A percentile compares a stretch with the other conserved stretches of the same genome.
Conservation (phyloP, 2,329 filamentous ascomycete genomes). For the Pezicula rhizophila region DNA sequence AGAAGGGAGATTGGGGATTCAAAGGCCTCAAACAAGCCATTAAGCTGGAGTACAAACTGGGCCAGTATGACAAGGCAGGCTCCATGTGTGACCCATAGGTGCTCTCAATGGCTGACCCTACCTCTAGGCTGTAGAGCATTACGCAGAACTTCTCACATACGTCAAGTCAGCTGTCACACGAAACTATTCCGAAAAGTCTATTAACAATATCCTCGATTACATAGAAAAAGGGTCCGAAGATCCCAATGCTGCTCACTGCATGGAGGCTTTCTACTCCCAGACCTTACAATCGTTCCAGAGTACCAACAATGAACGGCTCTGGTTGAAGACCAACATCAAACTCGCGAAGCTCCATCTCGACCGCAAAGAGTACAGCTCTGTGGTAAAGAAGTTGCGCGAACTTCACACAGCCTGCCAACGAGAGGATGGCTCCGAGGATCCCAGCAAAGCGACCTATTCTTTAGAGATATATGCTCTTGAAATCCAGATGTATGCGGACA, state of each 20-base stretch:
- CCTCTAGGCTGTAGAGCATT: constrained; percentile 77
- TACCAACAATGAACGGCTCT: constrained; percentile 94
- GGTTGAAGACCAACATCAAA: constrained; percentile 98
- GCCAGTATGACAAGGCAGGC: constrained; percentile 72
- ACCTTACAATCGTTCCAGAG: constrained; percentile 93
- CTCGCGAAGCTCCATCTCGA: constrained; percentile 86
- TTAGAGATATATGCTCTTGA: constrained; percentile 94
- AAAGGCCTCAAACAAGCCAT: constrained; percentile 97
- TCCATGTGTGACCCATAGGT: neutral
- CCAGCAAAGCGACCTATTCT: constrained; percentile 92
- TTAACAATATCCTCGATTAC: constrained; percentile 98
- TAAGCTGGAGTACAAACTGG: constrained; percentile 91
- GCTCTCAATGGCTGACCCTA: neutral
- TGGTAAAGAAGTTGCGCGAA: constrained; percentile 79
- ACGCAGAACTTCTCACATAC: constrained; percentile 90
- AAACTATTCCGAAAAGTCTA: constrained; percentile 98
- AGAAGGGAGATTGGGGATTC: constrained; percentile 98
- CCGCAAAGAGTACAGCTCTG: constrained; percentile 75
- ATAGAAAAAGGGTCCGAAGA: constrained; percentile 85
- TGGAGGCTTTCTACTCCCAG: constrained; percentile 92
- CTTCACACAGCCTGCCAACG: constrained; percentile 84
- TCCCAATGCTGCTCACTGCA: constrained; percentile 67
- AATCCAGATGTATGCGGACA: constrained; percentile 98
- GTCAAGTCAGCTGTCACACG: constrained; percentile 94
- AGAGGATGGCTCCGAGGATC: constrained; percentile 82